These are phyloP conservation scores for Diaporthe eres DNA, from an alignment of 2,329 filamentous ascomycete species.

Conservation along the genomic window DNA sequence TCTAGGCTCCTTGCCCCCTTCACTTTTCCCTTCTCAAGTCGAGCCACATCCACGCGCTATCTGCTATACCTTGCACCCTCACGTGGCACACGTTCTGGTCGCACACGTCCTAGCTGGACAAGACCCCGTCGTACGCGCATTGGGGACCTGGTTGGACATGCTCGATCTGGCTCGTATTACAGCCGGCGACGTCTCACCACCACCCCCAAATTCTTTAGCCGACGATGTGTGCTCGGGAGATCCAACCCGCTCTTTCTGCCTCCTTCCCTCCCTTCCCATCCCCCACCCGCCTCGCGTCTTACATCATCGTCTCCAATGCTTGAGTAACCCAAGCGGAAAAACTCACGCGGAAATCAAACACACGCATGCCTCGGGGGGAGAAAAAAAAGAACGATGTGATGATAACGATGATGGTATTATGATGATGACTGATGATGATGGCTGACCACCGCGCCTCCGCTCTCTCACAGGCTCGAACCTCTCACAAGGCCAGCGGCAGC, in stretches of 20 bases:
- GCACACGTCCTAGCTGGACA: conserved; percentile 33
- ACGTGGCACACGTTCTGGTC: conserved; percentile 33
- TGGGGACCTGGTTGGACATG: conserved; percentile 34
- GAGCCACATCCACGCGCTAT: conserved; percentile 6
- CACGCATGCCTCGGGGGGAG: neutral
- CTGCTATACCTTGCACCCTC: conserved; percentile 24
- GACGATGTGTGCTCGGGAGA: conserved; percentile 32
- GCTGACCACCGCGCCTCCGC: neutral
- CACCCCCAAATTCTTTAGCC: conserved; percentile 27
- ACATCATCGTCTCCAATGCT: conserved; percentile 31
- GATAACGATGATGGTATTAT: neutral
- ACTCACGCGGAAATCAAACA: conserved; percentile 39
- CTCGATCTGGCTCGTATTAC: conserved; percentile 38
- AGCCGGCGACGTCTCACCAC: conserved; percentile 36
- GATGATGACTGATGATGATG: neutral
- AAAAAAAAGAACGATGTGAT: neutral
- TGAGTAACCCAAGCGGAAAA: conserved; percentile 26
- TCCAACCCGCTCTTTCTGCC: conserved; percentile 2
- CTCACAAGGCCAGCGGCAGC: conserved; percentile 93
- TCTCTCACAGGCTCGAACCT: conserved; percentile 83
- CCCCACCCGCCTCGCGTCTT: conserved; percentile 26
- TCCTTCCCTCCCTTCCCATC: neutral
- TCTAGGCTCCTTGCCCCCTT: conserved; percentile 9
- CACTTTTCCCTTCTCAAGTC: neutral
- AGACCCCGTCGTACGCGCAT: conserved; percentile 3